Base-by-base conservation (phyloP, 306 rosid species). In the Crotalaria pallida region DNA sequence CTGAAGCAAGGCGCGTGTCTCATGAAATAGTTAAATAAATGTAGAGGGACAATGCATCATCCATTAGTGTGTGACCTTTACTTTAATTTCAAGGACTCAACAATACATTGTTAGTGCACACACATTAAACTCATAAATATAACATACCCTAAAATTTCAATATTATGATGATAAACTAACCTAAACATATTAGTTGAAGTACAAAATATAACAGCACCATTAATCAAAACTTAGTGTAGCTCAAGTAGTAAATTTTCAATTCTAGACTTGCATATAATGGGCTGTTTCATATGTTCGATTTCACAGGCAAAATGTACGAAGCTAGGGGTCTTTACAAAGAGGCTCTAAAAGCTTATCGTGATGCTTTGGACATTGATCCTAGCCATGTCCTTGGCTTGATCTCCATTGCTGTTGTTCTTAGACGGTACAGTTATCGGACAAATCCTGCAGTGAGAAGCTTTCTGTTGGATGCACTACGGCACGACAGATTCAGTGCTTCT, bases 351-450 rank as follows among this genome's bases (percentile, higher is more conserved):
- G 86, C 88, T 27, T 91, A 73, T 64, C 22, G 66, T 5, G 80
- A 75, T 31, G 96, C 96, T 72, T 71, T 95, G 80, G 78, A 81
- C 77, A 79, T 82, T 10, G 91, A 91, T 69, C 90, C 96, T 24
- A 13, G 60, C 63, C 92, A 91, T 68, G 89, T 83, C 74, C 88
- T 77, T 1, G 80, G 96, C 89, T 83, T 91, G 82, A 74, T 91
- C 68, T 86, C 97, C 36, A 43, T 69, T 4, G 88, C 99, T 0
- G 48, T 62, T 66, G 84, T 79, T 82, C 90, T 95, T 58, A 65
- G 76, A 58, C 73, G 48, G 44, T 87, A 83, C 10, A 67, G 86
- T 40, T 19, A 69, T 38, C 43, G 40, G 67, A 68, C 82, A 10
- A 79, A 80, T 57, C 60, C 86, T 1, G 61, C 79, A 22, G 83